A percentile compares a stretch with the other conserved stretches of the same genome.
Evolutionary conservation across 805 yeast species (phyloP).

Genomic region (Yarrowia sp.): DNA sequence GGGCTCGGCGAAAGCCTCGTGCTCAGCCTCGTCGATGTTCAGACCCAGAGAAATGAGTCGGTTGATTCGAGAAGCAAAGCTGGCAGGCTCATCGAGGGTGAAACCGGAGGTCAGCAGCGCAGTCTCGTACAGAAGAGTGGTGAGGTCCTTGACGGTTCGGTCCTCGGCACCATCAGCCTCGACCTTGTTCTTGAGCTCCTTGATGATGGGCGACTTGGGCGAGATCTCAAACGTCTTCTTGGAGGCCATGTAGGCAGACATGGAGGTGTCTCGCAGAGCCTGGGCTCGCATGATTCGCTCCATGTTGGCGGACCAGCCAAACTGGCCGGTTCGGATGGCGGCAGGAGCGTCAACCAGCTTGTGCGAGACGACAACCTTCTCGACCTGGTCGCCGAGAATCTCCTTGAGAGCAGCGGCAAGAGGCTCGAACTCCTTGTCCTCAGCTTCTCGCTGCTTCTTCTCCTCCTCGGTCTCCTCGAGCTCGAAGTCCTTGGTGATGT

Average conservation of each 20-base stretch:
- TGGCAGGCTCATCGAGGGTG: slow-evolving; percentile 96
- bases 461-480: slow-evolving; percentile 95
- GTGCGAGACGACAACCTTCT: slow-evolving; percentile 97
- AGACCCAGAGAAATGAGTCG: slow-evolving; percentile 96
- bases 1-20: slow-evolving; percentile 42
- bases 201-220: slow-evolving; percentile 92
- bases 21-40: slow-evolving; percentile 76
- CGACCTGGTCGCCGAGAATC: slow-evolving; percentile 96
- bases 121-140: slow-evolving; percentile 94
- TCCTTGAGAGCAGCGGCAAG: slow-evolving; percentile 96
- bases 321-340: slow-evolving; percentile 99
- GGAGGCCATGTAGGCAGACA: slow-evolving; percentile 99
- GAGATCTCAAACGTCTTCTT: slow-evolving; percentile 99
- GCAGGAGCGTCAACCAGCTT: slow-evolving; percentile 98
- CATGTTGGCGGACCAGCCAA: slow-evolving; percentile 99
- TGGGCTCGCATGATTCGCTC: slow-evolving; percentile 99
- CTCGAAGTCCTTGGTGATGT: slow-evolving; percentile 98
- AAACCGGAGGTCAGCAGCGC: slow-evolving; percentile 98
- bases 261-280: slow-evolving; percentile 96
- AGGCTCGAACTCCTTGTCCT: slow-evolving; percentile 85
- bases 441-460: slow-evolving; percentile 90
- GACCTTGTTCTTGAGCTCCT: slow-evolving; percentile 93
- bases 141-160: slow-evolving; percentile 96
- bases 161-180: slow-evolving; percentile 97
- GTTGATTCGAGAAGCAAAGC: slow-evolving; percentile 97